Evolutionary conservation across 805 yeast genomes (phyloP).

Genomic region (Grigorovia humatica): DNA sequence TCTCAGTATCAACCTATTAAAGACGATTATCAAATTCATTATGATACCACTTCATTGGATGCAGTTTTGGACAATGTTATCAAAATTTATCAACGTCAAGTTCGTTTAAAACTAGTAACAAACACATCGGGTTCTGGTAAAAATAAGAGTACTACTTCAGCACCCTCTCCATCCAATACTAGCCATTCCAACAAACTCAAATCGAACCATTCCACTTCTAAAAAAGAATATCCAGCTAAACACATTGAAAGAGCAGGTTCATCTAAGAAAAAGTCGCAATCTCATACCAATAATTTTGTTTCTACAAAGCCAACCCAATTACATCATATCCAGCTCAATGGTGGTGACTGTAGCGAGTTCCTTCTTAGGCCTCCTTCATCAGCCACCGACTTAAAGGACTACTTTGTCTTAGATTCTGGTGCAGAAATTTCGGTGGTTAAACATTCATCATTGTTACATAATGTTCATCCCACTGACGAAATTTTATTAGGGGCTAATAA

Average conservation of each 20-base stretch:
- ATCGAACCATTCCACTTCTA: no score
- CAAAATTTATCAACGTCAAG: no score
- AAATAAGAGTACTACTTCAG: no score
- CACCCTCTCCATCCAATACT: no score
- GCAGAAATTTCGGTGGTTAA: not conserved
- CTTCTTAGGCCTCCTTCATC: not conserved
- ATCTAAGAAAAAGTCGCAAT: no score
- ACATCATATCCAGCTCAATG: not conserved
- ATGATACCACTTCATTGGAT: not conserved
- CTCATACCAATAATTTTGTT: no score
- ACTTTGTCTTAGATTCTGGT: constrained; percentile 1
- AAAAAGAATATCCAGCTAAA: no score
- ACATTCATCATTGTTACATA: not conserved
- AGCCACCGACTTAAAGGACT: not conserved
- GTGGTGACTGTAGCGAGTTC: not conserved
- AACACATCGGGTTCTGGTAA: no score
- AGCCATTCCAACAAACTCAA: no score
- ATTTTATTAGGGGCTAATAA: not conserved
- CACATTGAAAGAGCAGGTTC: no score
- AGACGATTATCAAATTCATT: not conserved
- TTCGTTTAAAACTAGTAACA: no score
- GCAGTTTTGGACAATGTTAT: no score
- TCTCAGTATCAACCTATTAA: not conserved
- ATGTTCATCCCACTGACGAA: not conserved
- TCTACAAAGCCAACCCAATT: not conserved